Base-by-base conservation (phyloP, 495 filamentous ascomycete species). In the Podospora pseudopauciseta region DNA sequence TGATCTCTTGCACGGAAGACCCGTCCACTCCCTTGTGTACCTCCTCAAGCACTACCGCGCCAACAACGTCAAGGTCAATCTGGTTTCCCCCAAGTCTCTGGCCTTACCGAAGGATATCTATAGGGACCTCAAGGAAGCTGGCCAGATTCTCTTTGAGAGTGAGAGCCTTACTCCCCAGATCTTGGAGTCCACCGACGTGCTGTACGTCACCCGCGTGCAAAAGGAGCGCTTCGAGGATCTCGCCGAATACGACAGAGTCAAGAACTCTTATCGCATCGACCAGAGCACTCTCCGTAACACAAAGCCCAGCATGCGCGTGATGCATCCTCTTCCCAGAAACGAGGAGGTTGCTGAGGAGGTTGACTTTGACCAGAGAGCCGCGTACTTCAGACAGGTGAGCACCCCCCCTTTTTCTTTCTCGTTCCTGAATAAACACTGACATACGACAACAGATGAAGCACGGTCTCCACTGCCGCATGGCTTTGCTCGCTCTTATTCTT, bases 351-450 rank as follows among this genome's bases (percentile, higher is more conserved):
- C 88, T 13, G 93, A 96, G 82, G 95, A 99, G 82, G 92, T 99
- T 27, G 95, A 99, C 78, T 96, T 94, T 82, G 95, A 99, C 83
- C 92, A 94, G 79, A 84, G 95, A 75, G 94, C 95, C 44, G 95
- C 96, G 66, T 99, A 99, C 84, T 98, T 98, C 80, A 89, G 95
- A 91, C 95, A 99, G 90, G 95, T 97, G 82, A 84, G 90, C 86
- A 74, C 67, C 56, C 65, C 70, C 61, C 27, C 4, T 58, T 19
- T 19, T 19, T 61, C 63, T 15, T 26, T 44, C 57, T 11, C 34
- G 15, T 15, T 19, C 9, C 30, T 23, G 53, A 56, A 67, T 67
- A 70, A 77, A 81, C 77, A 83, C 82, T 83, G 76, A 84, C 74
- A 53, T 19, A 34, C 23, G 0, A 63, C 72, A 65, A 15, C 75